phyloP scores from a whole-genome alignment of 345 rosid genomes.

The Ceriops tagal region DNA sequence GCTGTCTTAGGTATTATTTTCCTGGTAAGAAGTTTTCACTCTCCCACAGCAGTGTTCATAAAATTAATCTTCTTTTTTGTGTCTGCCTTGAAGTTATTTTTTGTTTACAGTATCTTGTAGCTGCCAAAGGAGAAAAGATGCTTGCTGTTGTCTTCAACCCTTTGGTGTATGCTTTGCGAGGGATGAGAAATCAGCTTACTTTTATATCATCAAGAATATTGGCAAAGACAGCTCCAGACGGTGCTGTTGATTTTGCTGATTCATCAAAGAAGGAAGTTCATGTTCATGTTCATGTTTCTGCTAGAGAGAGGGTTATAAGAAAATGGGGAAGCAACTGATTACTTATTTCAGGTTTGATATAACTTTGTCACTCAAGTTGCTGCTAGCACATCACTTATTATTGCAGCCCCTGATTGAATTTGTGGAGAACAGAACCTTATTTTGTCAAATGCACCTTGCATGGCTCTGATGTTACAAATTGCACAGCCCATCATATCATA shows the following conservation, averaged over 20 bases:
- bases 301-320: conserved; percentile 67
- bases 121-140: conserved; percentile 68
- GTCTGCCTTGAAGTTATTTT: conserved; percentile 9
- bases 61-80: neutral
- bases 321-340: conserved; percentile 79
- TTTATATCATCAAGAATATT: conserved; percentile 46
- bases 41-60: neutral
- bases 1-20: conserved; percentile 56
- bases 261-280: conserved; percentile 33
- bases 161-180: conserved; percentile 60
- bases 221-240: conserved; percentile 25
- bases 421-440: neutral
- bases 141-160: conserved; percentile 76
- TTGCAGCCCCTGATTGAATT: conserved; percentile 1
- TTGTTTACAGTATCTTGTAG: conserved; percentile 55
- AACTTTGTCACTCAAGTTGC: neutral
- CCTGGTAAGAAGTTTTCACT: conserved; percentile 46
- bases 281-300: conserved; percentile 40
- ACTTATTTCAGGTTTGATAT: conserved; percentile 17
- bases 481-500: no score
- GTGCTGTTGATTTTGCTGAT: conserved; percentile 21
- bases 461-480: no score
- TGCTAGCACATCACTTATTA: neutral
- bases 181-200: conserved; percentile 54
- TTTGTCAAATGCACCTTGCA: neutral